These are phyloP conservation scores for Gaeumannomyces sp. DNA, from an alignment of 2,329 filamentous ascomycete genomes.

Conservation along the genomic window DNA sequence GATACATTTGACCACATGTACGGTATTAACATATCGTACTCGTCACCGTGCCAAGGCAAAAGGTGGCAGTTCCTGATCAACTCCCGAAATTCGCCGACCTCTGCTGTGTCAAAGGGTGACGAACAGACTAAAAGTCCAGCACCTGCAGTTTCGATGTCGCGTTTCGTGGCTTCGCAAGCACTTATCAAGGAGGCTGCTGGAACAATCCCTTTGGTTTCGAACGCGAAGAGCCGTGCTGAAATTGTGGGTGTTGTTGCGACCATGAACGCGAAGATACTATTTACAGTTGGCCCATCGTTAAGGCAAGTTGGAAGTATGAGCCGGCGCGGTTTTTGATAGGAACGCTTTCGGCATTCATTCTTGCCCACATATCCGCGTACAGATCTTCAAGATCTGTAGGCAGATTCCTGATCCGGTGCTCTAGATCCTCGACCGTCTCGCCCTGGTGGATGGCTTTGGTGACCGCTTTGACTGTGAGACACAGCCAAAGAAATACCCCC, in stretches of 20 bases:
- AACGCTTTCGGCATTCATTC: background rate
- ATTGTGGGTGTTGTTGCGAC: background rate
- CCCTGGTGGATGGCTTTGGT: background rate
- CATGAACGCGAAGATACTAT: too few species aligned
- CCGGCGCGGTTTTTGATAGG: background rate
- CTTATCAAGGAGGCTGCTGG: background rate
- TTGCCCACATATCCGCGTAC: constrained; percentile 6
- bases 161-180: background rate
- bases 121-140: background rate
- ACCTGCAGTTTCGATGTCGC: constrained; percentile 3
- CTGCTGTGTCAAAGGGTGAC: too few species aligned
- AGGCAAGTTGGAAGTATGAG: background rate
- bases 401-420: background rate
- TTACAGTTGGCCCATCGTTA: background rate
- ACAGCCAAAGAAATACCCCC: constrained; percentile 3
- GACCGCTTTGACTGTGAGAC: background rate
- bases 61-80: background rate
- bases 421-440: background rate
- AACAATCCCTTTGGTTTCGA: background rate
- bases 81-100: background rate
- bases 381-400: background rate
- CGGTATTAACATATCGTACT: background rate
- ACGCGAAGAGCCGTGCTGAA: background rate
- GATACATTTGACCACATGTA: background rate
- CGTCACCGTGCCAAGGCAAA: constrained; percentile 1